Base-by-base conservation (phyloP, 352 stramenopile genomes). In the Blastocystis sp. region DNA sequence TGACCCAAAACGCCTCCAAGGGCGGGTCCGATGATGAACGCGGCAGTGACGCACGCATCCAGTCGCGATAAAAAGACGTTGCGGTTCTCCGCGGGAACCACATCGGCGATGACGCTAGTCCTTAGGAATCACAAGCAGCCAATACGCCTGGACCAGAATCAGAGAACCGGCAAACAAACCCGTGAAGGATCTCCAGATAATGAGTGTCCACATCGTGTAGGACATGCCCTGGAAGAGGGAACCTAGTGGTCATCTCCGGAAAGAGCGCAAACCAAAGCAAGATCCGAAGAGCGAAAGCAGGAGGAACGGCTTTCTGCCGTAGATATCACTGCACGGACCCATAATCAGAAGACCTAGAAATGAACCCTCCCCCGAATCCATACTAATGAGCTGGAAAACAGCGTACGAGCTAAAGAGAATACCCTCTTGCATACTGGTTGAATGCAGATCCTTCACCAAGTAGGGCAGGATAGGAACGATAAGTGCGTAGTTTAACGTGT, bases 371-470 rank as follows among this genome's bases (percentile, higher is more conserved):
- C 12, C 3, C 3, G 62, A 16, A 3, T 3, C 0, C 24, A 65
- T 89, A 89, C 79, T 89, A 29, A 89, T 89, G 33, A 80, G 63
- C 29, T 89, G 79, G n/a, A 80, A 50, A 55, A 89, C 39, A 19
- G 79, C 70, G 41, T 89, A 89, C 3, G 50, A 62, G 50, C 79
- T 80, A 41, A 89, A 77, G 0, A 89, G 62, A 33, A 89, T 65
- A 65, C 61, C 79, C 31, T 80, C 63, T 79, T 89, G 16, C 41
- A 89, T 65, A n/a, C 24, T 29, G 63, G 79, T 80, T 4, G 63
- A 77, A 31, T 89, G 33, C 6, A 89, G 33, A 26, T 89, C 79
- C 21, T 89, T 55, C 3, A 66, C 50, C n/a, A 89, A 51, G 33
- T 55, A 89, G n/a, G 79, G 67, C 10, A 89, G 63, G 31, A 89